Conservation (phyloP, 1,284 basidiomycete genomes). For the Acaromyces ingoldii region DNA sequence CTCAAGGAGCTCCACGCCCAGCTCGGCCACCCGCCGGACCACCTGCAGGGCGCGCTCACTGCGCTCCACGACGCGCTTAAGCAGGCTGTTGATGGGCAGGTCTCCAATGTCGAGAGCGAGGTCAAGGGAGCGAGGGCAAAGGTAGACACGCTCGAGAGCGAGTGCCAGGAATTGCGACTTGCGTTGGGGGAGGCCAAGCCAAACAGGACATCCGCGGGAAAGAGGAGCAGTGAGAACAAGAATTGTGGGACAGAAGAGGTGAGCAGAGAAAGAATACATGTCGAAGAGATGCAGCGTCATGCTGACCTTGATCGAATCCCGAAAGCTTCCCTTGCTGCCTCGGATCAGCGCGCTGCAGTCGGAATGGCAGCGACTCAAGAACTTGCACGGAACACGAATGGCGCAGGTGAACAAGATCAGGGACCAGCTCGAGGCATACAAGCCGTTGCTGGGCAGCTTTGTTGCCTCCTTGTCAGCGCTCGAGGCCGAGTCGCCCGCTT, state of each 20-base stretch:
- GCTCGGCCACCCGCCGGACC: constrained; percentile 38
- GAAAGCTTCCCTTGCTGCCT: constrained; percentile 26
- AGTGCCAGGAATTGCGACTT: constrained; percentile 10
- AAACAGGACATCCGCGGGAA: too few relatives aligned
- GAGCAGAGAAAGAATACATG: too few relatives aligned
- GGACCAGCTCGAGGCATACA: constrained; percentile 19
- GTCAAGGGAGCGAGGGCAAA: constrained; percentile 26
- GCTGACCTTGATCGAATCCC: neutral
- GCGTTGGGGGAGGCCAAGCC: neutral
- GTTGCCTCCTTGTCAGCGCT: constrained; percentile 5
- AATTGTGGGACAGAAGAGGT: too few relatives aligned
- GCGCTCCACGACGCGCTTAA: constrained; percentile 38
- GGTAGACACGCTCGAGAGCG: constrained; percentile 13
- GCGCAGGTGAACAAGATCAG: constrained; percentile 21
- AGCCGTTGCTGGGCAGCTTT: constrained; percentile 24
- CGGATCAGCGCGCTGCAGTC: constrained; percentile 16
- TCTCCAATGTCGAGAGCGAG: constrained; percentile 30
- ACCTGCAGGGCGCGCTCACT: constrained; percentile 31
- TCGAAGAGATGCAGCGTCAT: neutral
- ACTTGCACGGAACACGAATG: constrained; percentile 17
- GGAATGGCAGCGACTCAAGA: constrained; percentile 21
- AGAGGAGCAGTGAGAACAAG: too few relatives aligned
- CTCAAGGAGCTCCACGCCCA: constrained; percentile 32
- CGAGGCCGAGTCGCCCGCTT: neutral
- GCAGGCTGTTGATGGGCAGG: constrained; percentile 41